Base-by-base conservation (phyloP, 306 rosid species). In the Astragalus glycyphyllos region DNA sequence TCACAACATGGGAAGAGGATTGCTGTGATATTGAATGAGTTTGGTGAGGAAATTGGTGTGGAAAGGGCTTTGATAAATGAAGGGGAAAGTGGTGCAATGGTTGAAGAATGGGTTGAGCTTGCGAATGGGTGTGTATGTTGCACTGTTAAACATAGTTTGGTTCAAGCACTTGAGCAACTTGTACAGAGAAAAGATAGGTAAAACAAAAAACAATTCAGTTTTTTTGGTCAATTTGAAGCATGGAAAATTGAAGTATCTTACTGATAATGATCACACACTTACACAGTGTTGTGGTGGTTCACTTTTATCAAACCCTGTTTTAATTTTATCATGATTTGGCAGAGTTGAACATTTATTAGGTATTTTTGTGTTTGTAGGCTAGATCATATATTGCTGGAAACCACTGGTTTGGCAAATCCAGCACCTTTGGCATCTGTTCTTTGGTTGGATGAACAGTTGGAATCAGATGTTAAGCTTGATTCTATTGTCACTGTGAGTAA, bases 51-150 rank as follows among this genome's bases (percentile, higher is more conserved):
- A 77, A 84, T 94, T 72, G 98, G 98, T 6, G 95, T 94, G 48
- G 97, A 94, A 76, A 94, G 98, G 37, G 98, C 98, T 0, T 86
- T 94, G 98, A 94, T 94, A 13, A 90, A 94, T 47, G 92, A 94
- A 84, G 98, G 98, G 40, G 96, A 90, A 60, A 90, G 86, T 1
- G 97, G 97, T 48, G 94, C 96, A 1, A 82, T 94, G 42, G 96
- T 94, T 65, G 97, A 94, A 72, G 98, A 94, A 79, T 94, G 98
- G 98, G 95, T 94, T 76, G 98, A 94, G 82, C 86, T 94, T 65
- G 95, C 92, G 6, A 90, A 94, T 76, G 98, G 98, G 68, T 87
- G 98, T 71, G 62, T 94, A 66, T 94, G 96, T 77, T 94, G 98
- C 81, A 81, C 86, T 20, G 97, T 94, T 50, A 90, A 94, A 80